Base-by-base conservation (phyloP, 2,329 filamentous ascomycete genomes). In the Claviceps arundinis region DNA sequence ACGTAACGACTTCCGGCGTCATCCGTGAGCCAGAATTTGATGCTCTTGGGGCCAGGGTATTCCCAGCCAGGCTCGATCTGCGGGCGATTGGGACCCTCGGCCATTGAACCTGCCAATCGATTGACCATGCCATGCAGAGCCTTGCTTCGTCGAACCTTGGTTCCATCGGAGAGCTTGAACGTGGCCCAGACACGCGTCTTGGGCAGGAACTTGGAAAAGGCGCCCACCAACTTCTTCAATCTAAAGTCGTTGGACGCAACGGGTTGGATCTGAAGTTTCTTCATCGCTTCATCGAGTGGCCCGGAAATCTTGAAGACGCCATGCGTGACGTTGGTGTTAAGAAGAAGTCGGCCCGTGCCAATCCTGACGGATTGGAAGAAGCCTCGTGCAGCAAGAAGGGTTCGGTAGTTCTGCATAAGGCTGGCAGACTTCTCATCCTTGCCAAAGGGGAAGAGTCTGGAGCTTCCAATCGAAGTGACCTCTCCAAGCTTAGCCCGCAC, bases 291-390 rank as follows among this genome's bases (percentile, higher is more conserved):
- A 1, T 58, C 56, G 2, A 77, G 56, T 0, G 54, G 54, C 2
- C 73, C 69, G 2, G 63, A 56, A 3, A 65, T 60, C 11, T 70
- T 73, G 61, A 81, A 81, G 17, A 78, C 69, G 3, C 72, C 73
- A 55, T 79, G 73, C 0, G 74, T 73, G 9, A 78, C 72, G 52
- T 81, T 80, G 47, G 69, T 67, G 55, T 81, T 81, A 26, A 81
- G 63, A 0, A 81, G 68, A 1, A 81, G 58, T 0, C 75, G 68
- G 2, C 75, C 76, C 0, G 77, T 81, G 0, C 73, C 73, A 0
- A 76, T 65, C 5, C 77, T 74, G 2, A 73, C 69, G 37, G 76
- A 79, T 58, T 78, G 74, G 52, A 79, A 79, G 57, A 75, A 80
- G 1, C 78, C 78, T 16, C 77, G 72, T 1, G 74, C 64, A 34